phyloP scores from a whole-genome alignment of 495 filamentous ascomycete species.

The Neurospora terricola region DNA sequence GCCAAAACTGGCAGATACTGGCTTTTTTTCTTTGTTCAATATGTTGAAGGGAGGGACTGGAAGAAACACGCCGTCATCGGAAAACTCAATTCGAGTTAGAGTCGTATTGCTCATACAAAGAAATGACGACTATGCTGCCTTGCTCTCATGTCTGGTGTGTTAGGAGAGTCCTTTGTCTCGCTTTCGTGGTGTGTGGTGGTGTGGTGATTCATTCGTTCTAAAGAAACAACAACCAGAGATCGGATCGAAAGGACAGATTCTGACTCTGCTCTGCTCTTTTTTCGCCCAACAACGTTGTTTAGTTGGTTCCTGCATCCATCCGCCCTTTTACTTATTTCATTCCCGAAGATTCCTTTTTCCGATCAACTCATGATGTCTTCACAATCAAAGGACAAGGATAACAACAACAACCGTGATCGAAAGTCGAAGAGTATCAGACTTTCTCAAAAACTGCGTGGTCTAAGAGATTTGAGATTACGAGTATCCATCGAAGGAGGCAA shows the following conservation, averaged over 20 bases:
- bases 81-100: not conserved
- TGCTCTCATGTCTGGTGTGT: not conserved
- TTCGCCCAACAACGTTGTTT: not conserved
- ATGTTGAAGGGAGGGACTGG: not conserved
- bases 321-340: not conserved
- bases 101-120: not conserved
- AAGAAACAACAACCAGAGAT: not conserved
- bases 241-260: not conserved
- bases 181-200: not conserved
- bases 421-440: not conserved
- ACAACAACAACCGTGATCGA: not conserved
- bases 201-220: not conserved
- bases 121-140: not conserved
- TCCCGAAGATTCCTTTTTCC: not conserved
- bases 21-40: not conserved
- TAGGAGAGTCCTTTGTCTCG: not conserved
- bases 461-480: not conserved
- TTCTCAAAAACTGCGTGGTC: constrained; percentile 14
- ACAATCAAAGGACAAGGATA: not conserved
- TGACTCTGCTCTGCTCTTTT: not conserved
- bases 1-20: not conserved
- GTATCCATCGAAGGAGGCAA: not conserved
- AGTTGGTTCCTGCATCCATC: not conserved
- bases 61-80: not conserved
- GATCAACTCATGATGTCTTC: not conserved